These are phyloP conservation scores for Penicillium steckii DNA, from an alignment of 495 filamentous ascomycete genomes.

Conservation along the genomic window DNA sequence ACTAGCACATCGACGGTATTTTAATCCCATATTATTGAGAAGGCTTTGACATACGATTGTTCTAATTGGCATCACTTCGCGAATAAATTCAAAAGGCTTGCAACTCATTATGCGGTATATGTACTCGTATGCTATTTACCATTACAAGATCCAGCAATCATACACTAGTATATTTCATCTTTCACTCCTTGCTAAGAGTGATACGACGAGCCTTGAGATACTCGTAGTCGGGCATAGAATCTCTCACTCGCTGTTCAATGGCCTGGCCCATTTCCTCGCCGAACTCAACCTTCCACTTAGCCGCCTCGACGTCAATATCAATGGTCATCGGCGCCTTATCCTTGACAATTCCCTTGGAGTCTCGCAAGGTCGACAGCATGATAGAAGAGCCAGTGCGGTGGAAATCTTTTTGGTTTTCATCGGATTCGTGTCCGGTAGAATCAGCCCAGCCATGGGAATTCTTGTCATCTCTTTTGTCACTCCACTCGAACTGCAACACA, in stretches of 20 bases:
- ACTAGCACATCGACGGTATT: too few species aligned
- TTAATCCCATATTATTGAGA: too few species aligned
- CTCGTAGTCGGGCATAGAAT: constrained; percentile 49
- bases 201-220: constrained; percentile 38
- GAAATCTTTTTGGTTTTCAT: not conserved
- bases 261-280: constrained; percentile 33
- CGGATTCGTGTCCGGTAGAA: not conserved
- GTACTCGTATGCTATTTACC: too few species aligned
- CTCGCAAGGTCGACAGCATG: constrained; percentile 32
- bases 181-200: not conserved
- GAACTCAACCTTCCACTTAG: constrained; percentile 48
- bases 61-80: too few species aligned
- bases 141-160: not conserved
- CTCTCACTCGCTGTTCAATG: constrained; percentile 35
- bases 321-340: constrained; percentile 34
- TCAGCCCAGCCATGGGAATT: constrained; percentile 7
- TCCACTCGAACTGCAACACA: constrained; percentile 39
- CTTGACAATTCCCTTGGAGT: constrained; percentile 35
- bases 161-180: not conserved
- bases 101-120: too few species aligned
- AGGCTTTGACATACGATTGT: too few species aligned
- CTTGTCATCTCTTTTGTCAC: constrained; percentile 18
- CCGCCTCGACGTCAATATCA: constrained; percentile 37
- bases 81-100: too few species aligned
- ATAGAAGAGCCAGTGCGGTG: constrained; percentile 2